Conservation (phyloP, 495 filamentous ascomycete species). For the Penicillium taxi region DNA sequence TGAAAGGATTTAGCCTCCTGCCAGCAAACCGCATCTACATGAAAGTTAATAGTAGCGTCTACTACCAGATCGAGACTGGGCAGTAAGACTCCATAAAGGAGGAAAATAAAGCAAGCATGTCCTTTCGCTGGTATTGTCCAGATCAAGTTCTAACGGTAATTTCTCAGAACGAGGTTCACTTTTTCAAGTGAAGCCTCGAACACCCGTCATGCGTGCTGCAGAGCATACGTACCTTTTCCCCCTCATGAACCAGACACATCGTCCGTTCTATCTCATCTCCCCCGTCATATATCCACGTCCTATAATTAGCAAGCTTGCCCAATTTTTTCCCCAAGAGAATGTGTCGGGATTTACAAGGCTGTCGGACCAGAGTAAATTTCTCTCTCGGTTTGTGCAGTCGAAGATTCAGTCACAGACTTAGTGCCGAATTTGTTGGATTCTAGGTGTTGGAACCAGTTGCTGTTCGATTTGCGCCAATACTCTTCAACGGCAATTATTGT, state of each 20-base stretch:
- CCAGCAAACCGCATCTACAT: conserved; percentile 17
- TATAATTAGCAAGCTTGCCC: too few species aligned
- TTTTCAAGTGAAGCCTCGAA: conserved; percentile 26
- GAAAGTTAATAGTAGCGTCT: conserved; percentile 11
- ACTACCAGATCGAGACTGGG: conserved; percentile 3
- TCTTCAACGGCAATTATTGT: conserved; percentile 25
- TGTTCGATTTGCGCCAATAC: conserved; percentile 30
- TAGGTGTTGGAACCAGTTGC: conserved; percentile 29
- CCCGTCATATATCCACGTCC: too few species aligned
- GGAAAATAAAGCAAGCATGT: conserved; percentile 32
- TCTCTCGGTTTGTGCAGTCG: too few species aligned
- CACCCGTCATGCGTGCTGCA: conserved; percentile 30
- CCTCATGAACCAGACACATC: too few species aligned
- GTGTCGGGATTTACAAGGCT: too few species aligned
- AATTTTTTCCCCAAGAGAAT: too few species aligned
- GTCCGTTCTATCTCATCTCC: too few species aligned
- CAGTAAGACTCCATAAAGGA: conserved; percentile 8
- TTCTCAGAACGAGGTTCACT: conserved; percentile 36
- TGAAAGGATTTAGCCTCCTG: too few species aligned
- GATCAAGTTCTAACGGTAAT: conserved; percentile 48
- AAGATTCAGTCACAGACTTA: conserved; percentile 9
- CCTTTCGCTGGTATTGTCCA: conserved; percentile 49
- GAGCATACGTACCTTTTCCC: conserved; percentile 11
- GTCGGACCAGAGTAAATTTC: too few species aligned
- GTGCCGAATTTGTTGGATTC: conserved; percentile 15